Percentiles rank a stretch among this genome's conserved stretches.
phyloP scores from a whole-genome alignment of 176 grass and related monocot genomes.

The Typha latifolia region DNA sequence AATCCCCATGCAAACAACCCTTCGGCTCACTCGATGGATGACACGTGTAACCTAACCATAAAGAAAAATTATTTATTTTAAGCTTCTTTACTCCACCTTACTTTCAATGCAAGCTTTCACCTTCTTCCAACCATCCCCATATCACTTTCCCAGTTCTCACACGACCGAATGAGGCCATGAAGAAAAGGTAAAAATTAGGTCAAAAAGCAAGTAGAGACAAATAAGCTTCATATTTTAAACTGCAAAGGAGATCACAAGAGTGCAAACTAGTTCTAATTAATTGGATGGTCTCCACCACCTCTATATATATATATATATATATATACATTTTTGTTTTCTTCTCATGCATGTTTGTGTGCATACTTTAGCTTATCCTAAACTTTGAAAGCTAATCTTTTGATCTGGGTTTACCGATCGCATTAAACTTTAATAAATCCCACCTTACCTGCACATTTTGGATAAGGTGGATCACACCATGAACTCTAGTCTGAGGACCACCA shows the following conservation, averaged over 20 bases:
- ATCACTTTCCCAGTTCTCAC: not conserved
- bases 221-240: not conserved
- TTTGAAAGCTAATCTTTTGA: constrained; percentile 6
- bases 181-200: not conserved
- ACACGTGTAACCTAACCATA: too few species aligned
- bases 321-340: not conserved
- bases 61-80: too few species aligned
- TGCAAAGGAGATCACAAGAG: too few species aligned
- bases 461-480: constrained; percentile 6
- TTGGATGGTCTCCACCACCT: too few species aligned
- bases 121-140: not conserved
- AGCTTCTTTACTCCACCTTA: not conserved
- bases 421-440: constrained; percentile 1
- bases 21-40: too few species aligned
- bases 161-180: not conserved
- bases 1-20: not conserved
- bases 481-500: not conserved
- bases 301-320: not conserved
- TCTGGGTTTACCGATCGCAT: not conserved
- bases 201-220: not conserved
- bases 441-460: constrained; percentile 17
- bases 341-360: not conserved
- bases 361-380: constrained; percentile 21
- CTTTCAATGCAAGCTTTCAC: not conserved
- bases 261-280: too few species aligned